phyloP scores from a whole-genome alignment of 768 basidiomycete genomes.

The Omphalotus guepiniiformis region DNA sequence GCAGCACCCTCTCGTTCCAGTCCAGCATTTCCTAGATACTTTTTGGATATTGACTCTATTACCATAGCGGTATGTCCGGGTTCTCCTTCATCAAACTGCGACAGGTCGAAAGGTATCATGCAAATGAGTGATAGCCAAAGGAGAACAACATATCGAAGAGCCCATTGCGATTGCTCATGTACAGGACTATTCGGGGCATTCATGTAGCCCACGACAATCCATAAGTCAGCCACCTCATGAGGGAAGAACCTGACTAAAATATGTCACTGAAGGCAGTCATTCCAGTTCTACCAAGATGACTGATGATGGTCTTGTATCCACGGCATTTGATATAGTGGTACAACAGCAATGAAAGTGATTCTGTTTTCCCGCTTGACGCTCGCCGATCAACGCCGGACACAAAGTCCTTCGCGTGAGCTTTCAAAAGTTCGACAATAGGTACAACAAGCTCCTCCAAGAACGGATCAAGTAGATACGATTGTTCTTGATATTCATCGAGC shows the following conservation, averaged over 20 bases:
- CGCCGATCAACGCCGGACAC: slow-evolving; percentile 25
- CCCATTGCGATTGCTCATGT: slow-evolving; percentile 56
- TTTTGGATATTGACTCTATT: slow-evolving; percentile 57
- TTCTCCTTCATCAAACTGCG: slow-evolving; percentile 71
- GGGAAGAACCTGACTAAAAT: slow-evolving; percentile 86
- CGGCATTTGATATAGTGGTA: slow-evolving; percentile 84
- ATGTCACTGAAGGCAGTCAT: slow-evolving; percentile 3
- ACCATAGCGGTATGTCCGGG: slow-evolving; percentile 48
- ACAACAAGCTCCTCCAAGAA: slow-evolving; percentile 73
- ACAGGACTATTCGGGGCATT: slow-evolving; percentile 39
- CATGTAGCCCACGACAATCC: slow-evolving; percentile 68
- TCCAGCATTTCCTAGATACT: slow-evolving; percentile 62
- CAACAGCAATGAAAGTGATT: slow-evolving; percentile 56
- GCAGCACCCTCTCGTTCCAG: slow-evolving; percentile 84
- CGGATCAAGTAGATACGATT: slow-evolving; percentile 89
- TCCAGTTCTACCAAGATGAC: slow-evolving; percentile 23
- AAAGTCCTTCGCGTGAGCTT: slow-evolving; percentile 44
- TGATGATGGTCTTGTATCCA: slow-evolving; percentile 86
- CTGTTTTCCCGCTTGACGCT: slow-evolving; percentile 36
- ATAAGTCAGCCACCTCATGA: slow-evolving; percentile 81
- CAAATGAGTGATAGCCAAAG: slow-evolving; percentile 94
- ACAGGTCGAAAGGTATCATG: slow-evolving; percentile 89
- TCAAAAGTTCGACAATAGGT: slow-evolving; percentile 67
- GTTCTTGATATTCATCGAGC: slow-evolving; percentile 91
- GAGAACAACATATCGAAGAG: slow-evolving; percentile 76